Percentiles rank a stretch among this genome's conserved stretches.
Evolutionary conservation across 2,329 filamentous ascomycete genomes (phyloP).

Genomic region (Cylindrodendrum hubeiense): DNA sequence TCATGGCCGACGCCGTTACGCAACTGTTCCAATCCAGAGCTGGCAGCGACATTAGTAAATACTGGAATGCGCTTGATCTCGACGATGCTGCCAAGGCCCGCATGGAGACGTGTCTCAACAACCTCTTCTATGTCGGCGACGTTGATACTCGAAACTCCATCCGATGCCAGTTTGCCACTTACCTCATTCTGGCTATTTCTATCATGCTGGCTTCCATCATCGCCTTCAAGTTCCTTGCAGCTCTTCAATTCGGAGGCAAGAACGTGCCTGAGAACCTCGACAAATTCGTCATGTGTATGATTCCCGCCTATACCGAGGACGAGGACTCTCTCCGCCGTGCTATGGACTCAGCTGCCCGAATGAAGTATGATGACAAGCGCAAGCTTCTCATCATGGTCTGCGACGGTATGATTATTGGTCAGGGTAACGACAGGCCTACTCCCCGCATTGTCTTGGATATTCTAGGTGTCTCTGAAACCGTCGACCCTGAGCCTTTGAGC

Average conservation of each 20-base stretch:
- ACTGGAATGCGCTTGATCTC: slow-evolving; percentile 80
- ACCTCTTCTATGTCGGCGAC: slow-evolving; percentile 93
- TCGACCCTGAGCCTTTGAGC: slow-evolving; percentile 95
- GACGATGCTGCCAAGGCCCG: slow-evolving; percentile 66
- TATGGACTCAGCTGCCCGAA: slow-evolving; percentile 94
- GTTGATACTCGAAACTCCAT: slow-evolving; percentile 91
- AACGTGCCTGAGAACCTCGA: slow-evolving; percentile 95
- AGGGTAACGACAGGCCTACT: slow-evolving; percentile 96
- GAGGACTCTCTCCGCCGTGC: slow-evolving; percentile 97
- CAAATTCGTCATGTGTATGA: slow-evolving; percentile 98
- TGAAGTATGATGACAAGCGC: slow-evolving; percentile 98
- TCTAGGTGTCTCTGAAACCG: slow-evolving; percentile 90
- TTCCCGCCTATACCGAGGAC: slow-evolving; percentile 97
- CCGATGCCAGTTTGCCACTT: slow-evolving; percentile 88
- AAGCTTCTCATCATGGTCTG: slow-evolving; percentile 94
- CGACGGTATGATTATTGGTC: slow-evolving; percentile 99
- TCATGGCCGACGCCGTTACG: slow-evolving; percentile 83
- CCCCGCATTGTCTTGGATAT: slow-evolving; percentile 97
- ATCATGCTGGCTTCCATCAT: slow-evolving; percentile 85
- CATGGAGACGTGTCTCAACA: slow-evolving; percentile 89
- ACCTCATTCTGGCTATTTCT: slow-evolving; percentile 89
- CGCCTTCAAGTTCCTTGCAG: slow-evolving; percentile 95
- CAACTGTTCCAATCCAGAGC: slow-evolving; percentile 81
- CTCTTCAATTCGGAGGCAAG: slow-evolving; percentile 92
- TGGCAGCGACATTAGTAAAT: slow-evolving; percentile 84